A percentile compares a stretch with the other conserved stretches of the same genome.
phyloP scores from a whole-genome alignment of 768 basidiomycete species.

The Mycena galopus region DNA sequence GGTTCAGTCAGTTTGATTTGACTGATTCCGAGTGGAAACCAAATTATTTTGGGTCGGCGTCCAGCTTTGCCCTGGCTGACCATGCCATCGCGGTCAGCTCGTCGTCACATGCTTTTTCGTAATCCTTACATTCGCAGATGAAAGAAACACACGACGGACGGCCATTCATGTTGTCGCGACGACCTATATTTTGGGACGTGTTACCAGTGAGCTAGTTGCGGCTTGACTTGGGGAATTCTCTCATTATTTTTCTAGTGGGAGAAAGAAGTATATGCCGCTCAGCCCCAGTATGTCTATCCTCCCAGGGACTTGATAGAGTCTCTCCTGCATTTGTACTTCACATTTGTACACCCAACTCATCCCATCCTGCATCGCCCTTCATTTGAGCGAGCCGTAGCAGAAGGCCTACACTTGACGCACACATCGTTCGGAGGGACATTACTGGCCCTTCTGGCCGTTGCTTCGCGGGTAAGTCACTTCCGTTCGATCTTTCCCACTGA shows the following conservation, averaged over 20 bases:
- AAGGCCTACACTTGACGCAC: conserved; percentile 41
- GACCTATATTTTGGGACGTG: conserved; percentile 35
- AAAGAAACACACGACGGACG: conserved; percentile 24
- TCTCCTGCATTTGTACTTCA: conserved; percentile 74
- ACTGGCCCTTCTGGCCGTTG: not conserved
- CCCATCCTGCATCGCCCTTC: conserved; percentile 79
- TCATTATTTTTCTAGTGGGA: conserved; percentile 52
- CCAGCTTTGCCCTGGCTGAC: conserved; percentile 56
- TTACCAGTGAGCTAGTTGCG: conserved; percentile 19
- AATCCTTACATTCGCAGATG: not conserved
- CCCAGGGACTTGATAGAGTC: conserved; percentile 59
- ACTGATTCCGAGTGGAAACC: too few species aligned
- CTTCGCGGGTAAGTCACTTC: not conserved
- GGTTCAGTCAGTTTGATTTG: not conserved
- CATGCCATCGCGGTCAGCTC: conserved; percentile 55
- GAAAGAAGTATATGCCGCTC: conserved; percentile 39
- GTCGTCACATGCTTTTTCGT: conserved; percentile 39
- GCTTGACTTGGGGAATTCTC: too few species aligned
- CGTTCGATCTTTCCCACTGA: not conserved
- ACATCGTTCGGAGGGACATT: not conserved
- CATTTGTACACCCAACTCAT: conserved; percentile 55
- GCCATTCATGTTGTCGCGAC: not conserved
- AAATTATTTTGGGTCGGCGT: conserved; percentile 57
- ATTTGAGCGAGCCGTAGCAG: conserved; percentile 65
- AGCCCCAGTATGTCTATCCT: conserved; percentile 57